These are phyloP conservation scores for Sparassis latifolia DNA, from an alignment of 1,284 basidiomycete species.

Conservation along the genomic window DNA sequence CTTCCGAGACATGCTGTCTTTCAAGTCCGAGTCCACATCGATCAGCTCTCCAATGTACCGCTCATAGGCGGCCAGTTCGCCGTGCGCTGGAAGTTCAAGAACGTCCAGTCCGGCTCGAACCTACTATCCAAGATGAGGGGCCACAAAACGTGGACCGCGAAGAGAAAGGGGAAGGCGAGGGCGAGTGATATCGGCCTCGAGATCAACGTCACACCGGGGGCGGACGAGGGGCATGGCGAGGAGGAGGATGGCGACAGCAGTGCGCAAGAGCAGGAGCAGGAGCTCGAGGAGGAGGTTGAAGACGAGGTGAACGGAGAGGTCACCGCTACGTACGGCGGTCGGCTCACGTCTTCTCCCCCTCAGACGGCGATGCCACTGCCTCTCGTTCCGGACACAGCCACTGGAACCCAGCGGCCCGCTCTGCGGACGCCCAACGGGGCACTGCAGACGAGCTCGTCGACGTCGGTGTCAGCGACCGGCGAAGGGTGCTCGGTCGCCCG, in stretches of 20 bases:
- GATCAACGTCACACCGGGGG: slow-evolving; percentile 23
- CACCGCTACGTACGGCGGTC: slow-evolving; percentile 5
- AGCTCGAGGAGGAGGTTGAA: neutral
- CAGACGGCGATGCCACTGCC: slow-evolving; percentile 8
- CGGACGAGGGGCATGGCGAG: slow-evolving; percentile 17
- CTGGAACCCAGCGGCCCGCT: no score
- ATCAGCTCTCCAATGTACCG: slow-evolving; percentile 72
- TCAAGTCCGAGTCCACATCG: slow-evolving; percentile 56
- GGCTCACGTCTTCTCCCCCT: slow-evolving; percentile 5
- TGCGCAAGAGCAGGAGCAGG: slow-evolving; percentile 8
- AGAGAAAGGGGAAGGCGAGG: slow-evolving; percentile 29
- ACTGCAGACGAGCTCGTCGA: slow-evolving; percentile 8
- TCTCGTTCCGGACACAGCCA: neutral
- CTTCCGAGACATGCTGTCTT: slow-evolving; percentile 61
- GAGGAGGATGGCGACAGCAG: slow-evolving; percentile 16
- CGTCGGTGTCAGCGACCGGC: no score
- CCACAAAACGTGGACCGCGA: slow-evolving; percentile 27
- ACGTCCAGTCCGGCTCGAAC: slow-evolving; percentile 40
- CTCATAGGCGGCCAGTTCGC: slow-evolving; percentile 71
- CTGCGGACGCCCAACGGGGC: slow-evolving; percentile 8
- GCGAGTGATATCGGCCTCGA: slow-evolving; percentile 12
- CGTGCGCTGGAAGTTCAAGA: slow-evolving; percentile 72
- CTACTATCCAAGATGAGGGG: slow-evolving; percentile 31
- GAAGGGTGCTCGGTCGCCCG: slow-evolving; percentile 27
- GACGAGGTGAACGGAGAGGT: neutral